Evolutionary conservation across 2,329 filamentous ascomycete species (phyloP).

Genomic region (Cercospora citrullina): DNA sequence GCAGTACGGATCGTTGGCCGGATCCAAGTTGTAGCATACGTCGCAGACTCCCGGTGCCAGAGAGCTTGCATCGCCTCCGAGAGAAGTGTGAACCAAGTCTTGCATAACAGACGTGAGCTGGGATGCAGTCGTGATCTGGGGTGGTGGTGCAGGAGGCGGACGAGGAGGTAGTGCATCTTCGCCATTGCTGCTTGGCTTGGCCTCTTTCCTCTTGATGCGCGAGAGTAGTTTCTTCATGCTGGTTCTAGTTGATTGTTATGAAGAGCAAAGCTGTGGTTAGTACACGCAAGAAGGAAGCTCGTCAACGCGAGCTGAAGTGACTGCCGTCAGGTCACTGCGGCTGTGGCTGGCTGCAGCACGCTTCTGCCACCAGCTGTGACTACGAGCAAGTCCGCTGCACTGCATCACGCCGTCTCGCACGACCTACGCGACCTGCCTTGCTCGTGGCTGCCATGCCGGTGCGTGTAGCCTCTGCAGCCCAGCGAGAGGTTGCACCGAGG

Average conservation of each 20-base stretch:
- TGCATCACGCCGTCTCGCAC: not conserved
- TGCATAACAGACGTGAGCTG: not conserved
- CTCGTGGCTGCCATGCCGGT: not conserved
- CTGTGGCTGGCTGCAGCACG: not conserved
- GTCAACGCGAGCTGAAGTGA: not conserved
- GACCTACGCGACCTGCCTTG: not conserved
- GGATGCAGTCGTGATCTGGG: not conserved
- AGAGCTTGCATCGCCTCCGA: not conserved
- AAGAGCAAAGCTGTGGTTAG: not conserved
- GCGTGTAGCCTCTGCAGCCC: not conserved
- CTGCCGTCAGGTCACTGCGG: not conserved
- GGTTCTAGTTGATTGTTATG: not conserved
- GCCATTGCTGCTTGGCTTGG: not conserved
- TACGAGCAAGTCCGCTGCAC: not conserved
- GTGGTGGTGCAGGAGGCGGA: not conserved
- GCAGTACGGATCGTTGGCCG: not conserved
- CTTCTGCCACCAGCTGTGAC: not conserved
- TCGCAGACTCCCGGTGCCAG: not conserved
- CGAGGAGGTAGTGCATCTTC: not conserved
- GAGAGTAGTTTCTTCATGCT: not conserved
- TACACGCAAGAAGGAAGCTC: not conserved
- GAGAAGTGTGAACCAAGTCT: not conserved
- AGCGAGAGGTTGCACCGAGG: not conserved
- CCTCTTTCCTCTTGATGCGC: not conserved
- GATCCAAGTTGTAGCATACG: not conserved